A percentile compares a stretch with the other conserved stretches of the same genome.
Conservation (phyloP, 305 asterid species). For the Solanum hybrid region DNA sequence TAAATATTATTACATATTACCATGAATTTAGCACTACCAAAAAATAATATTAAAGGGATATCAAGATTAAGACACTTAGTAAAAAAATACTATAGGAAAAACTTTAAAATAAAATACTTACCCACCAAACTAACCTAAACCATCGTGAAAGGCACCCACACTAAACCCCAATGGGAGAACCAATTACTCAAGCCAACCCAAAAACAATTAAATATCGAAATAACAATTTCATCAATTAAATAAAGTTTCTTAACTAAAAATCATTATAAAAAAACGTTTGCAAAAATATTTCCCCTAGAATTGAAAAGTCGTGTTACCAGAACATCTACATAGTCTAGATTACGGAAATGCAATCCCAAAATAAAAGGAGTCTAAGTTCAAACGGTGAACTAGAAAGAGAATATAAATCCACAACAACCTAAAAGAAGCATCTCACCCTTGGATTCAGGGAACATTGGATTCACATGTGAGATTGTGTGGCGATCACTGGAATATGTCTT, state of each 20-base stretch:
- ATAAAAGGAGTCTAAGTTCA: neutral
- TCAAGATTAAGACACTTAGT: no score
- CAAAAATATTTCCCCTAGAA: neutral
- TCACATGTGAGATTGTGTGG: neutral
- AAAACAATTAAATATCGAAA: neutral
- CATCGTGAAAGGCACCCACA: neutral
- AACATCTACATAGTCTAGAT: neutral
- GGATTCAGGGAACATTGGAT: neutral
- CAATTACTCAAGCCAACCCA: neutral
- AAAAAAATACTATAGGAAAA: no score
- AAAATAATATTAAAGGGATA: no score
- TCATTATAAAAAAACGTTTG: no score
- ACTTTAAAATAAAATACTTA: no score
- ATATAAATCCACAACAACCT: neutral
- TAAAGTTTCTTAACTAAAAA: neutral
- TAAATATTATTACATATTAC: no score
- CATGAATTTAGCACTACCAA: no score
- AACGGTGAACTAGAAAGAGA: neutral
- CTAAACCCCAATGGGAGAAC: neutral
- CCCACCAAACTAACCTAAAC: no score
- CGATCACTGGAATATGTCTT: neutral
- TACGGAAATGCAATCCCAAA: neutral
- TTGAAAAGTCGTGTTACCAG: neutral
- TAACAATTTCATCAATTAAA: neutral
- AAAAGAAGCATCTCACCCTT: neutral